phyloP scores from a whole-genome alignment of 768 basidiomycete species.

The Serendipita vermifera region DNA sequence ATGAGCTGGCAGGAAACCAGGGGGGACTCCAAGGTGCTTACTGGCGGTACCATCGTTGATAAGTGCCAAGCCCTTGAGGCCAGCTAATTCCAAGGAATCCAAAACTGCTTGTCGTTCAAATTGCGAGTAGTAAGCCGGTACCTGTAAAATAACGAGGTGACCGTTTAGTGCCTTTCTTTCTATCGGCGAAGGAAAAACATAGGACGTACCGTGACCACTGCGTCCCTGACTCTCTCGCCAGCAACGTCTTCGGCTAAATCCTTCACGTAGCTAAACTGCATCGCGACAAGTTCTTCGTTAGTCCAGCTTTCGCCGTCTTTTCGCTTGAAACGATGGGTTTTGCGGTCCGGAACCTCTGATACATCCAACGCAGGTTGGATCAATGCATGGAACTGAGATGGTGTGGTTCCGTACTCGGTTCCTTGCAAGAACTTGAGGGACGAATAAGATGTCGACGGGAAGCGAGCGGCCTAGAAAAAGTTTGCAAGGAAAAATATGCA shows the following conservation, averaged over 20 bases:
- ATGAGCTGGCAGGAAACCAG: background rate
- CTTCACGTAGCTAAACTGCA: conserved; percentile 86
- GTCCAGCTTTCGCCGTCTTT: conserved; percentile 57
- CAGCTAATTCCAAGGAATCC: conserved; percentile 87
- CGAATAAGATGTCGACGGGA: conserved; percentile 76
- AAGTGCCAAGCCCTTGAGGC: conserved; percentile 67
- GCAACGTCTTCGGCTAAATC: conserved; percentile 63
- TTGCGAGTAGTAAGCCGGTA: conserved; percentile 82
- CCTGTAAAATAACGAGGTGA: conserved; percentile 15
- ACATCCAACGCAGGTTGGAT: conserved; percentile 36
- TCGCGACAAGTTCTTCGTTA: conserved; percentile 82
- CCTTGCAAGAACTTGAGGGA: conserved; percentile 78
- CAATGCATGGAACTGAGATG: conserved; percentile 43
- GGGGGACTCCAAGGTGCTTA: conserved; percentile 14
- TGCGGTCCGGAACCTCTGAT: conserved; percentile 40
- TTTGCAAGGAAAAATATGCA: background rate
- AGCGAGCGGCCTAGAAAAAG: conserved; percentile 64
- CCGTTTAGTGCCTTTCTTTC: background rate
- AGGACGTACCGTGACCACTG: conserved; percentile 53
- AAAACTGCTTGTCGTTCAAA: conserved; percentile 83
- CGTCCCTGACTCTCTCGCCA: conserved; percentile 67
- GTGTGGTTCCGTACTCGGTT: conserved; percentile 40
- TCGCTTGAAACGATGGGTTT: conserved; percentile 44
- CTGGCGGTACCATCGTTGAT: conserved; percentile 82
- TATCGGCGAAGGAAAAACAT: background rate